These are phyloP conservation scores for Botrytis paeoniae DNA, from an alignment of 2,329 filamentous ascomycete species.

Conservation along the genomic window DNA sequence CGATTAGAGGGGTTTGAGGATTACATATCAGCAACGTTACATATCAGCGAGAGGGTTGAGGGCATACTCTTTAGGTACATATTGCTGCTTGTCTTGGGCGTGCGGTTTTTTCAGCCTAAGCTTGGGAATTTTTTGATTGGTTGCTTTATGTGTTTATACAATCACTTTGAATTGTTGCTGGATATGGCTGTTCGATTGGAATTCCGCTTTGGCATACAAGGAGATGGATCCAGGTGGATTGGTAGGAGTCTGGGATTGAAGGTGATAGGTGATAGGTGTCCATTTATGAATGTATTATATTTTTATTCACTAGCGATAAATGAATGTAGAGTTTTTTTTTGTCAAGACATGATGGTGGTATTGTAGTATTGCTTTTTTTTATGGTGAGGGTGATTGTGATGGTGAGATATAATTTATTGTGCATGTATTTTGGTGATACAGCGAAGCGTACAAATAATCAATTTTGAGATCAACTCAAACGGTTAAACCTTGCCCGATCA, in stretches of 20 bases:
- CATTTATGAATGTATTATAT: slow-evolving; percentile 17
- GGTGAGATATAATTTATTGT: background rate
- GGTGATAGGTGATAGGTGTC: background rate
- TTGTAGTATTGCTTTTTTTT: background rate
- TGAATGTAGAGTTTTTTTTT: background rate
- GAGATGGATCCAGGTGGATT: slow-evolving; percentile 8
- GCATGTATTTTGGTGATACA: background rate
- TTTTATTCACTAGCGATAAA: background rate
- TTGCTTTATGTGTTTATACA: background rate
- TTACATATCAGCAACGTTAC: slow-evolving; percentile 18
- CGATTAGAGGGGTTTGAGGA: slow-evolving; percentile 18
- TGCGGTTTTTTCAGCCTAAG: slow-evolving; percentile 12
- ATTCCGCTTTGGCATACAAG: slow-evolving; percentile 17
- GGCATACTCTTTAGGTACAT: slow-evolving; percentile 16
- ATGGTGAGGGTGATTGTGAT: background rate
- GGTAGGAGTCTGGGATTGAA: slow-evolving; percentile 3
- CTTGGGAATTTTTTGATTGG: slow-evolving; percentile 5
- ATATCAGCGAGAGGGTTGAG: slow-evolving; percentile 12
- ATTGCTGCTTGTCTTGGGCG: slow-evolving; percentile 16
- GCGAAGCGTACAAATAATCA: background rate
- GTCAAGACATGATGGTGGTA: background rate
- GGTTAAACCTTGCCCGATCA: no score
- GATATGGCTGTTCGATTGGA: slow-evolving; percentile 18
- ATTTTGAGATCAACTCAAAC: background rate
- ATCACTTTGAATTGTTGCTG: slow-evolving; percentile 17